phyloP scores from a whole-genome alignment of 805 yeast species.

The Kodamaea kaohsiungensis region DNA sequence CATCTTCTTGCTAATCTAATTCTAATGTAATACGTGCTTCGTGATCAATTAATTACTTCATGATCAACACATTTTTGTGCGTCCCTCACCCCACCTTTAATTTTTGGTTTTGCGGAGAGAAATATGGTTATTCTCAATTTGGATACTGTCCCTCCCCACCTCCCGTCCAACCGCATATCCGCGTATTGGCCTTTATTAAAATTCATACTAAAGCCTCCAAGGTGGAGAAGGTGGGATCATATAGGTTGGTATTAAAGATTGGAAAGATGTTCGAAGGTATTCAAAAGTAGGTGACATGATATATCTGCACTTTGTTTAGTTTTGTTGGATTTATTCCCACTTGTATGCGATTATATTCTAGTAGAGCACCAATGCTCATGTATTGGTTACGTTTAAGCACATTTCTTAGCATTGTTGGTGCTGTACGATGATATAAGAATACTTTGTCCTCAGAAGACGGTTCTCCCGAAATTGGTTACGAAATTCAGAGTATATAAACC shows the following conservation, averaged over 20 bases:
- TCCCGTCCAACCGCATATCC: neutral
- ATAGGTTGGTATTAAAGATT: neutral
- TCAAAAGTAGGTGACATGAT: neutral
- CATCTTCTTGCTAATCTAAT: neutral
- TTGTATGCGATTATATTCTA: no score
- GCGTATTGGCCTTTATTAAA: neutral
- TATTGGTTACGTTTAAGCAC: no score
- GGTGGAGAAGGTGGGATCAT: neutral
- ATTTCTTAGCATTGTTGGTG: no score
- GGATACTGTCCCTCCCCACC: neutral
- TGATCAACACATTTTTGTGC: neutral
- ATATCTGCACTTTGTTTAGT: no score
- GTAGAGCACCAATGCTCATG: no score
- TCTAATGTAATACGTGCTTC: neutral
- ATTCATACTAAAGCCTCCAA: neutral
- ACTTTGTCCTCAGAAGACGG: neutral
- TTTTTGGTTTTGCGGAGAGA: no score
- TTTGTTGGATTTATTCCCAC: no score
- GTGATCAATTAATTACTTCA: neutral
- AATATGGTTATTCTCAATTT: neutral
- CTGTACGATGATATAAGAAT: no score
- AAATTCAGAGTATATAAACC: neutral
- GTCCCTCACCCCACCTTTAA: neutral
- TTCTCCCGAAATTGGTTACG: neutral
- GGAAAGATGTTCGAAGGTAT: neutral